Conservation (phyloP, 495 filamentous ascomycete species). For the Lasiosphaeria hispida region DNA sequence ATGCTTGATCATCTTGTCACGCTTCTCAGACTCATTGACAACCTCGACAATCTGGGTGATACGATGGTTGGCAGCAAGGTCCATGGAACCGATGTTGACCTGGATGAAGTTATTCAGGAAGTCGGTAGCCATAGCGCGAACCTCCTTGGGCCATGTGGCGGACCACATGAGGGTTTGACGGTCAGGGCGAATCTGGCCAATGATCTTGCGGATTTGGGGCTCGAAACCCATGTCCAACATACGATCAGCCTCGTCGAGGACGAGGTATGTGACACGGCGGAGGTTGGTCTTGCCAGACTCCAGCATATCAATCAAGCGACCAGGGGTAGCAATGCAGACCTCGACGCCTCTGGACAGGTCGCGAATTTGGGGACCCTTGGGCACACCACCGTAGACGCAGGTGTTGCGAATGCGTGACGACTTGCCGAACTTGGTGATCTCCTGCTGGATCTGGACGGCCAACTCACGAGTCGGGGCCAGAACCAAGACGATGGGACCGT, state of each 20-base stretch:
- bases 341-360: slow-evolving; percentile 86
- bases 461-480: slow-evolving; percentile 95
- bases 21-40: slow-evolving; percentile 94
- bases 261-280: slow-evolving; percentile 92
- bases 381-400: slow-evolving; percentile 98
- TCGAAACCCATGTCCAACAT: slow-evolving; percentile 94
- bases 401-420: slow-evolving; percentile 98
- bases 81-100: slow-evolving; percentile 97
- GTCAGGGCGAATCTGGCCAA: slow-evolving; percentile 95
- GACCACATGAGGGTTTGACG: slow-evolving; percentile 99
- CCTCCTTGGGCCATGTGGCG: slow-evolving; percentile 99
- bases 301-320: slow-evolving; percentile 97
- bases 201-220: slow-evolving; percentile 89
- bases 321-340: slow-evolving; percentile 93
- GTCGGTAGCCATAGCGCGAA: slow-evolving; percentile 90
- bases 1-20: slow-evolving; percentile 95
- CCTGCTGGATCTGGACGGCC: slow-evolving; percentile 95
- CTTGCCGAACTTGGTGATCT: slow-evolving; percentile 94
- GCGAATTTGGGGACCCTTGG: slow-evolving; percentile 92
- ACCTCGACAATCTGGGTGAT: slow-evolving; percentile 98
- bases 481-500: slow-evolving; percentile 94
- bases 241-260: slow-evolving; percentile 85
- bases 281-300: slow-evolving; percentile 97
- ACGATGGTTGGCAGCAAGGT: slow-evolving; percentile 95
- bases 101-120: slow-evolving; percentile 97